Percentiles rank a stretch among this genome's conserved stretches.
Conservation (phyloP, 805 yeast species). For the Hyphopichia homilentoma region DNA sequence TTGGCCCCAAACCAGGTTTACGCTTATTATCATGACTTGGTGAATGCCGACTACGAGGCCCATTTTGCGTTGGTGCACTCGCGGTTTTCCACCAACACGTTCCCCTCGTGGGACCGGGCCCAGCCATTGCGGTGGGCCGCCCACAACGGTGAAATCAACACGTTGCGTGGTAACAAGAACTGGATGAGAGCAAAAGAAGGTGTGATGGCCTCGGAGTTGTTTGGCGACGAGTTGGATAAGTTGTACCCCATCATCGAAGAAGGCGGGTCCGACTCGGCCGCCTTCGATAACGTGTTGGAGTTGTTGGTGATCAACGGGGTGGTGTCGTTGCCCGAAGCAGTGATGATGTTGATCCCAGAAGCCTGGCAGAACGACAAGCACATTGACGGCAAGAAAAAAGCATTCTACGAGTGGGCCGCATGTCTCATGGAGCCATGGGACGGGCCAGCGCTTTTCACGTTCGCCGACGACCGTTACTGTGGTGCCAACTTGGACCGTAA, state of each 20-base stretch:
- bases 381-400: constrained; percentile 89
- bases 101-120: constrained; percentile 99
- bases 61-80: constrained; percentile 97
- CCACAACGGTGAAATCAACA: constrained; percentile 97
- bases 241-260: constrained; percentile 95
- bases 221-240: constrained; percentile 88
- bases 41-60: constrained; percentile 87
- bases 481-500: constrained; percentile 98
- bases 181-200: constrained; percentile 99
- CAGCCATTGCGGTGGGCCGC: constrained; percentile 98
- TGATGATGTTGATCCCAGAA: constrained; percentile 95
- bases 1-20: constrained; percentile 95
- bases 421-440: constrained; percentile 99
- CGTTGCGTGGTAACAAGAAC: constrained; percentile 94
- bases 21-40: constrained; percentile 88
- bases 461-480: constrained; percentile 95
- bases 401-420: constrained; percentile 99
- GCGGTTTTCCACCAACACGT: constrained; percentile 94
- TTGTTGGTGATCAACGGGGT: constrained; percentile 89
- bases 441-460: constrained; percentile 96
- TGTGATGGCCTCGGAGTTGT: constrained; percentile 81
- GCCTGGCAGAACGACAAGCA: constrained; percentile 89
- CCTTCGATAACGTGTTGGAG: constrained; percentile 93
- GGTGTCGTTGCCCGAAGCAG: constrained; percentile 90
- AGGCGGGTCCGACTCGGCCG: constrained; percentile 98